A percentile compares a stretch with the other conserved stretches of the same genome.
Evolutionary conservation across 176 grass and related monocot species (phyloP).

Genomic region (Aegilops sharonensis): DNA sequence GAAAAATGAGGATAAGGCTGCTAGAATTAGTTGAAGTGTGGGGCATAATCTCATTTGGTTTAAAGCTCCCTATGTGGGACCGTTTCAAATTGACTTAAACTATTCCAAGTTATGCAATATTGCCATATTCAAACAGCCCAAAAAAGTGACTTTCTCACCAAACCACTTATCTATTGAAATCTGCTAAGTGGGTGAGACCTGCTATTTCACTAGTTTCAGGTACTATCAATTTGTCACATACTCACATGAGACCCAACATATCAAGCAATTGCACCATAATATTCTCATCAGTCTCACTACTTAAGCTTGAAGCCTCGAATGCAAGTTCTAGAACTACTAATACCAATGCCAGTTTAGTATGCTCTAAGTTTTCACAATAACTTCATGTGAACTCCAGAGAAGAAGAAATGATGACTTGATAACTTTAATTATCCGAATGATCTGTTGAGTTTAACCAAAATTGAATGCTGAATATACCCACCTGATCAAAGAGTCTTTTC

Average conservation of each 20-base stretch:
- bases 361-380: not conserved
- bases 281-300: not conserved
- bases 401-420: not conserved
- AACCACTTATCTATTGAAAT: not conserved
- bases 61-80: not conserved
- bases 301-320: not conserved
- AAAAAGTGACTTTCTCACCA: constrained; percentile 2
- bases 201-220: not conserved
- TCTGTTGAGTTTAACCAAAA: not conserved
- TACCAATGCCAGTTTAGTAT: not conserved
- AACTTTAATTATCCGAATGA: not conserved
- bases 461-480: constrained; percentile 9
- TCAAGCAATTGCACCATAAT: not conserved
- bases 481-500: constrained; percentile 61
- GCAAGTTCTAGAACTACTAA: constrained; percentile 5
- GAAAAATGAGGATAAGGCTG: not conserved
- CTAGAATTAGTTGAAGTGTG: not conserved
- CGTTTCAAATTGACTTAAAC: not conserved
- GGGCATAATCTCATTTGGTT: not conserved
- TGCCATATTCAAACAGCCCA: not conserved
- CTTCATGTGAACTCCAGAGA: not conserved
- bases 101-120: not conserved
- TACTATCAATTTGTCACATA: not conserved
- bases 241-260: not conserved
- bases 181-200: not conserved